A percentile compares a stretch with the other conserved stretches of the same genome.
Conservation (phyloP, 1,139 yeast species). For the Debaryomyces coudertii region DNA sequence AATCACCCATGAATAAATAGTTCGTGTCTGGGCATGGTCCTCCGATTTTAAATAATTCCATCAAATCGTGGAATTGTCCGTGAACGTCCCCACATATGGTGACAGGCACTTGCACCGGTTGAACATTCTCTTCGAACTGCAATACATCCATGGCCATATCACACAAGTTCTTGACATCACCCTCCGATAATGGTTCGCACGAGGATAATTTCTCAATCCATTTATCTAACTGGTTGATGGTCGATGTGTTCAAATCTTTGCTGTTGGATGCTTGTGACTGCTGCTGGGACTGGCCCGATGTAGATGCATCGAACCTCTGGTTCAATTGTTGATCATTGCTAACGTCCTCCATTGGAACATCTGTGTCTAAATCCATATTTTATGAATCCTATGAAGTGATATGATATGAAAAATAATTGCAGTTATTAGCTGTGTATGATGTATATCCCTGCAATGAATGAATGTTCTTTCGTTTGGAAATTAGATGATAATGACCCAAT, state of each 20-base stretch:
- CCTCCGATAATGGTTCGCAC: constrained; percentile 85
- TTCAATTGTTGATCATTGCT: constrained; percentile 48
- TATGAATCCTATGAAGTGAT: constrained; percentile 4
- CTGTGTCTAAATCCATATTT: constrained; percentile 65
- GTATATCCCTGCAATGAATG: background rate
- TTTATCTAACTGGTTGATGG: constrained; percentile 72
- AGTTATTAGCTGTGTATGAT: background rate
- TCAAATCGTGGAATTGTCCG: constrained; percentile 94
- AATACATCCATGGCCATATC: constrained; percentile 89
- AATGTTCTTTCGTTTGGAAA: background rate
- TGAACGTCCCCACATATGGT: constrained; percentile 99
- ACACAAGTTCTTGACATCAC: constrained; percentile 80
- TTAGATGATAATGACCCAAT: background rate
- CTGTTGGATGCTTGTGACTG: constrained; percentile 19
- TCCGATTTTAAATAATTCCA: constrained; percentile 87
- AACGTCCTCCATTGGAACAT: constrained; percentile 74
- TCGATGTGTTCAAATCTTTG: constrained; percentile 30
- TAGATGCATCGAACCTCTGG: constrained; percentile 16
- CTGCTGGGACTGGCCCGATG: constrained; percentile 18
- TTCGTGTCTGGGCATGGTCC: constrained; percentile 89
- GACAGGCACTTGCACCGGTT: constrained; percentile 90
- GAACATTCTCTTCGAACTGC: constrained; percentile 90
- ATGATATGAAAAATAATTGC: constrained; percentile 3
- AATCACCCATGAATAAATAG: constrained; percentile 89
- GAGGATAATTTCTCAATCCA: constrained; percentile 82